phyloP scores from a whole-genome alignment of 2,329 filamentous ascomycete genomes.

The Bertia moriformis region DNA sequence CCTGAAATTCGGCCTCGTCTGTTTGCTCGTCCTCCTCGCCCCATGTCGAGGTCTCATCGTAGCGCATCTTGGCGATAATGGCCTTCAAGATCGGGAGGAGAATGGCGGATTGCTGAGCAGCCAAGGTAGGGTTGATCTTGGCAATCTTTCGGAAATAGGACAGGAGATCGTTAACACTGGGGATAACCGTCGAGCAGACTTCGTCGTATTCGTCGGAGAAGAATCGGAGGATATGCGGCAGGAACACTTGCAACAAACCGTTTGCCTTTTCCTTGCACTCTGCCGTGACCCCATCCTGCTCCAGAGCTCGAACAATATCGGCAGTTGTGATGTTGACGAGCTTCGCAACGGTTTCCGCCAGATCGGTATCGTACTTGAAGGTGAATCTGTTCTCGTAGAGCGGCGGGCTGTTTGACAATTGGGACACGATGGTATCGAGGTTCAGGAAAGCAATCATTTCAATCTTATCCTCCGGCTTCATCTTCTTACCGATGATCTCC shows the following conservation, averaged over 20 bases:
- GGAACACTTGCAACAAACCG: conserved; percentile 66
- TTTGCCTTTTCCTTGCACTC: conserved; percentile 63
- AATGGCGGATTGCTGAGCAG: conserved; percentile 52
- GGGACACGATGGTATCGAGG: conserved; percentile 68
- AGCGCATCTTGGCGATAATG: conserved; percentile 91
- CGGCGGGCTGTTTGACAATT: conserved; percentile 71
- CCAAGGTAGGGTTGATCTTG: not conserved
- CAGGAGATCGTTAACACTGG: conserved; percentile 80
- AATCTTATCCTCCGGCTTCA: conserved; percentile 85
- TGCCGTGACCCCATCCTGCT: conserved; percentile 46
- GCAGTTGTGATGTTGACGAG: conserved; percentile 80
- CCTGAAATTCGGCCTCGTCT: conserved; percentile 93
- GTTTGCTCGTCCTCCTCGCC: conserved; percentile 87
- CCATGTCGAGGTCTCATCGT: conserved; percentile 88
- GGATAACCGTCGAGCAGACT: conserved; percentile 89
- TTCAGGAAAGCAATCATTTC: conserved; percentile 86
- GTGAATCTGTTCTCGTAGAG: conserved; percentile 67
- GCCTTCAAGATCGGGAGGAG: conserved; percentile 78
- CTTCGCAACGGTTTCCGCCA: conserved; percentile 88
- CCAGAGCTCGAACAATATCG: conserved; percentile 76
- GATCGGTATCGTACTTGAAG: conserved; percentile 81
- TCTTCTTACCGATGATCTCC: conserved; percentile 95
- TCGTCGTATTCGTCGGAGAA: conserved; percentile 98
- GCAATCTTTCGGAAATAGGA: conserved; percentile 71
- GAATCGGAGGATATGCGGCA: conserved; percentile 79